Evolutionary conservation across 768 basidiomycete genomes (phyloP).

Genomic region (Neoboletus subvelutipes): DNA sequence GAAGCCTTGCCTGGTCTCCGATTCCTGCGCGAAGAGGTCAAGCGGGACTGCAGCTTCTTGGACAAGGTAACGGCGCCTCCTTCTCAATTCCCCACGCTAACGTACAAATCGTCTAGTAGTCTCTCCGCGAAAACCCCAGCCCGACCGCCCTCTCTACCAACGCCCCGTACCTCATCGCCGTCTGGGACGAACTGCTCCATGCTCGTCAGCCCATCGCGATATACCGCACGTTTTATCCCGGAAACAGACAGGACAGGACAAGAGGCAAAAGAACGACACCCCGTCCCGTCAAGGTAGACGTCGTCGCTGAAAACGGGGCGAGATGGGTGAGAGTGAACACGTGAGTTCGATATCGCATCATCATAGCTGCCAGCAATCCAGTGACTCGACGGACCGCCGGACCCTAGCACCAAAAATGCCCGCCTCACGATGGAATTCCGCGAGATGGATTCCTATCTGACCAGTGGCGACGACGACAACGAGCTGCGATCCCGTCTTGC

Average conservation of each 20-base stretch:
- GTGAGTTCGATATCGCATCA: constrained; percentile 53
- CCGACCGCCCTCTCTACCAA: constrained; percentile 48
- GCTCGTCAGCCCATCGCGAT: constrained; percentile 61
- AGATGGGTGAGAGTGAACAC: constrained; percentile 87
- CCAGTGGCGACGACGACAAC: constrained; percentile 47
- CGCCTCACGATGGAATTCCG: constrained; percentile 78
- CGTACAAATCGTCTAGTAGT: constrained; percentile 50
- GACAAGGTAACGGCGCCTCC: background rate
- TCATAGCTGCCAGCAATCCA: background rate
- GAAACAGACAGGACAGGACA: background rate
- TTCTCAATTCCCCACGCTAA: background rate
- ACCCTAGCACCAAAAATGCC: constrained; percentile 69
- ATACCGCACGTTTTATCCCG: constrained; percentile 48
- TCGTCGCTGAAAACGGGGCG: constrained; percentile 72
- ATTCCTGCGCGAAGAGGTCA: constrained; percentile 41
- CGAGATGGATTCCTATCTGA: constrained; percentile 81
- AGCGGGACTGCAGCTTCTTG: constrained; percentile 43
- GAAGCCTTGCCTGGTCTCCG: constrained; percentile 40
- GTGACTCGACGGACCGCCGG: background rate
- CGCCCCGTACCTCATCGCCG: constrained; percentile 75
- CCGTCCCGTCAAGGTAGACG: constrained; percentile 65
- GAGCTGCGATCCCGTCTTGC: constrained; percentile 43
- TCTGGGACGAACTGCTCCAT: constrained; percentile 75
- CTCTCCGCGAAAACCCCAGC: constrained; percentile 43
- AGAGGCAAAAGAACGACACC: background rate